Evolutionary conservation across 148 eudicot genomes (phyloP).

Genomic region (Chenopodium album): DNA sequence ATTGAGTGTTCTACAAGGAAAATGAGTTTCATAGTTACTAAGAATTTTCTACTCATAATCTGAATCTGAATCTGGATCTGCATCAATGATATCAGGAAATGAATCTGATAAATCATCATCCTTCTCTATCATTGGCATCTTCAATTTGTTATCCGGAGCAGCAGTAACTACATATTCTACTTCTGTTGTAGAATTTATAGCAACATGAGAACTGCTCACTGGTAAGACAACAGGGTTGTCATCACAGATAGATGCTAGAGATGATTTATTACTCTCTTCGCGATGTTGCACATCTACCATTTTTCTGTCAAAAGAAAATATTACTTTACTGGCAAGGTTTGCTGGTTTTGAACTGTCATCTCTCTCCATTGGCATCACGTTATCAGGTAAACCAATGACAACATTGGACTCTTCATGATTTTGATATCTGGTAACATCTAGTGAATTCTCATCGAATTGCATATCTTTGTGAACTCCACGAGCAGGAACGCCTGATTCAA

Average conservation of each 20-base stretch:
- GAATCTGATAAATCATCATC: constrained; percentile 26
- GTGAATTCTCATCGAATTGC: constrained; percentile 12
- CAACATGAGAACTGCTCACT: neutral
- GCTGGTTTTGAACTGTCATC: constrained; percentile 13
- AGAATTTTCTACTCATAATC: constrained; percentile 16
- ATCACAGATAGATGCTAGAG: constrained; percentile 2
- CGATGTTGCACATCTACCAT: constrained; percentile 33
- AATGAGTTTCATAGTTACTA: neutral
- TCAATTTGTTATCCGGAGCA: neutral
- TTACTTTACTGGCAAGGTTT: neutral
- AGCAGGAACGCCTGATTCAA: constrained; percentile 32
- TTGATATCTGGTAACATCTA: constrained; percentile 19
- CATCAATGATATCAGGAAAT: constrained; percentile 38
- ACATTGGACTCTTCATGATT: constrained; percentile 20
- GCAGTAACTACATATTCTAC: constrained; percentile 3
- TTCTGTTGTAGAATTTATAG: constrained; percentile 8
- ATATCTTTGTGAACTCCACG: constrained; percentile 21
- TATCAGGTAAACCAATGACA: constrained; percentile 10
- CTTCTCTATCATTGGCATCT: constrained; percentile 2
- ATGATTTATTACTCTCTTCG: constrained; percentile 17
- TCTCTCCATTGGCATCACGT: constrained; percentile 19
- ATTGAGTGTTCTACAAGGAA: neutral
- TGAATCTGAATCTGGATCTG: constrained; percentile 36
- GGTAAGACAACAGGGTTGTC: constrained; percentile 9
- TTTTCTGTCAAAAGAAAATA: constrained; percentile 27